phyloP scores from a whole-genome alignment of 2,329 filamentous ascomycete species.

The Myriosclerotinia scirpicola region DNA sequence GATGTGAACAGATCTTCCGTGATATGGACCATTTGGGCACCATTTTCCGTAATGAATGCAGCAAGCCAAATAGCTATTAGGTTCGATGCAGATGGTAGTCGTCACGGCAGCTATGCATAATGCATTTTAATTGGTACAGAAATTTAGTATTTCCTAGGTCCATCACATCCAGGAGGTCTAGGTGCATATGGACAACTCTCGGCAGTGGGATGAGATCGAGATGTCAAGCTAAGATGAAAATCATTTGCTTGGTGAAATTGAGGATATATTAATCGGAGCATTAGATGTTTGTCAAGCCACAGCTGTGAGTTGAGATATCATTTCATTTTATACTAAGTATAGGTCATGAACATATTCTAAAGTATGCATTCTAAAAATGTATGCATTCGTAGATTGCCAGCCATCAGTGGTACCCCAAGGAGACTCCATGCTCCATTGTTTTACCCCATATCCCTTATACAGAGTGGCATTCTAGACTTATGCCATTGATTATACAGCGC shows the following conservation, averaged over 20 bases:
- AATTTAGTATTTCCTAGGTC: background rate
- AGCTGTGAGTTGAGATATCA: constrained; percentile 21
- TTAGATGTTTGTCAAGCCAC: background rate
- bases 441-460: constrained; percentile 15
- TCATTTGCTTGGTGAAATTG: background rate
- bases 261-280: background rate
- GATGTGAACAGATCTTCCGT: background rate
- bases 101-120: constrained; percentile 6
- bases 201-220: constrained; percentile 3
- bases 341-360: constrained; percentile 16
- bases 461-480: constrained; percentile 8
- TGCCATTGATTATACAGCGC: constrained; percentile 19
- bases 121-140: background rate
- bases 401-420: constrained; percentile 17
- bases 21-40: background rate
- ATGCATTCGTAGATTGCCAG: constrained; percentile 10
- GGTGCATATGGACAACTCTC: background rate
- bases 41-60: background rate
- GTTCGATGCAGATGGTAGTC: constrained; percentile 9
- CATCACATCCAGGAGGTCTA: constrained; percentile 8
- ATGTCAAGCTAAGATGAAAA: constrained; percentile 4
- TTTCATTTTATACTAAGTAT: constrained; percentile 22
- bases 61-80: background rate
- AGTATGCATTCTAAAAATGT: background rate
- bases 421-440: constrained; percentile 18